Percentiles rank a stretch among this genome's conserved stretches.
Conservation (phyloP, 1,284 basidiomycete genomes). For the Cystobasidium sp. region DNA sequence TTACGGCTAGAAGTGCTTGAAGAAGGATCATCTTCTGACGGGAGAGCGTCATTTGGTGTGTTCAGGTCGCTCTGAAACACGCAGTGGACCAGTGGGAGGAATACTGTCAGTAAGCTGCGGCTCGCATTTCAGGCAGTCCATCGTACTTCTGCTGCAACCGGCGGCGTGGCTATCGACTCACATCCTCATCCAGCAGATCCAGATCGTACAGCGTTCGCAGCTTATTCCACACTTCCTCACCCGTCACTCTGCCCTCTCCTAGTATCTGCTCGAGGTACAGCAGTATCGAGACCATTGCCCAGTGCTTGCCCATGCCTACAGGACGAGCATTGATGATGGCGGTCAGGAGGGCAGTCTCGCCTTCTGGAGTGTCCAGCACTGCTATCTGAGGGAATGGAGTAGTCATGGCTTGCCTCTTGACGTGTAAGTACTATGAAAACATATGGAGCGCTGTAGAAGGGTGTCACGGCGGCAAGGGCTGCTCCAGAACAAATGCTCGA, state of each 20-base stretch:
- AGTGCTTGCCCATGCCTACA: constrained; percentile 43
- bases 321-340: constrained; percentile 40
- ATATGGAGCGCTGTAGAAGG: no score
- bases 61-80: constrained; percentile 19
- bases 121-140: background rate
- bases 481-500: no score
- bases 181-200: constrained; percentile 39
- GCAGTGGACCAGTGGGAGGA: background rate
- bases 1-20: background rate
- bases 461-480: no score
- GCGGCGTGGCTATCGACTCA: constrained; percentile 2
- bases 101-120: background rate
- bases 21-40: constrained; percentile 10
- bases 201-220: constrained; percentile 38
- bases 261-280: constrained; percentile 23
- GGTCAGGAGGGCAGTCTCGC: constrained; percentile 41
- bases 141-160: background rate
- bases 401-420: background rate
- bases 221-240: constrained; percentile 37
- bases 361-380: constrained; percentile 42
- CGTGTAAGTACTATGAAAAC: no score
- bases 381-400: background rate
- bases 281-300: constrained; percentile 37
- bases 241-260: constrained; percentile 35
- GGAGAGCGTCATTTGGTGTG: background rate